Base-by-base conservation (phyloP, 768 basidiomycete genomes). In the Suillus subalutaceus region DNA sequence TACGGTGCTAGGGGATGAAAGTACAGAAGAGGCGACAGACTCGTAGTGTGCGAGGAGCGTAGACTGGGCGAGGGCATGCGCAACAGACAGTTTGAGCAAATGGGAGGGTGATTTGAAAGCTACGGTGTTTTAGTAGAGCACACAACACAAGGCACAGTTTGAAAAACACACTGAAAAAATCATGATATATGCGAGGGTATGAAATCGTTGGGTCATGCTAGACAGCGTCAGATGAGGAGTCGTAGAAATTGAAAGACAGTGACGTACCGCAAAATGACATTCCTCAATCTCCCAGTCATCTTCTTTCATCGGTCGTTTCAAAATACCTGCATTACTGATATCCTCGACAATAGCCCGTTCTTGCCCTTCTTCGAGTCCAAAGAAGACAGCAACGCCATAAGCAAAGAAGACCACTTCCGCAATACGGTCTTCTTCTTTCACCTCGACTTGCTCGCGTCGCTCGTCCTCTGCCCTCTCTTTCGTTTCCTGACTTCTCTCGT, bases 1-100 rank as follows among this genome's bases (percentile, higher is more conserved):
- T 41, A 90, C 83, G 2, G 94, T 93, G 0, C 85, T 80, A 0
- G 90, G 88, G 9, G 92, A 87, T 1, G 90, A 88, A n/a, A 97
- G 85, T 10, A 94, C 91, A 3, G 84, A 86, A 66, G 89, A 86
- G 30, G 94, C 89, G 55, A 84, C 87, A 4, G 90, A 82, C 77
- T 98, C 96, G 73, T 93, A 96, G 69, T 89, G 89, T 5, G 92
- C 93, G 6, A 98, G 86, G 23, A 97, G 89, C 0, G 95, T 97
- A 1, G 94, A 96, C 77, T 98, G 96, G 3, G 95, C 96, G 30
- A 97, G 86, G 3, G 95, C 96, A 69, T 98, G 96, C 0, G 96
- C 88, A 62, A 98, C 89, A n/a, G 96, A 96, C 20, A 98, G 84
- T 72, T 96, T 93, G 55, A 94, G 88, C 48, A 96, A 86, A 72